phyloP scores from a whole-genome alignment of 208 protist genomes.

The Trypanosoma vivax region DNA sequence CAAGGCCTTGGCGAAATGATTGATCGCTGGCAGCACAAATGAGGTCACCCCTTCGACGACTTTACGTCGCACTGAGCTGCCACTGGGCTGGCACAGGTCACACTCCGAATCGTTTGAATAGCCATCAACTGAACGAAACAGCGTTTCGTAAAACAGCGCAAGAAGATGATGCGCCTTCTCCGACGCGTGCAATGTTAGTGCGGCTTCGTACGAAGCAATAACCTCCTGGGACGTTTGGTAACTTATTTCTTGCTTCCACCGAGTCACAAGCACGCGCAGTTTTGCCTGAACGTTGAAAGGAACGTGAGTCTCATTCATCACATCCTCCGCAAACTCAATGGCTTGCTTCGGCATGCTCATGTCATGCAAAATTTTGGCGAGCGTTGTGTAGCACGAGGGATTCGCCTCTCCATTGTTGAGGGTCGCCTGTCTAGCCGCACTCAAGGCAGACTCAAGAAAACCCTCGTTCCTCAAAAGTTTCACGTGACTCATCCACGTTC shows the following conservation, averaged over 20 bases:
- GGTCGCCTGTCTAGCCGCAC: slow-evolving; percentile 55
- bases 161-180: slow-evolving; percentile 90
- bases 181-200: slow-evolving; percentile 54
- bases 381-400: slow-evolving; percentile 59
- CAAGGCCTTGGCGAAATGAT: slow-evolving; percentile 85
- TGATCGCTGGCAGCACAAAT: slow-evolving; percentile 47
- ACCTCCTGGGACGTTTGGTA: slow-evolving; percentile 76
- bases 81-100: not conserved
- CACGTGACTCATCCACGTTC: slow-evolving; percentile 78
- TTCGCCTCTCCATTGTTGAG: slow-evolving; percentile 17
- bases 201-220: slow-evolving; percentile 66
- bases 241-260: slow-evolving; percentile 72
- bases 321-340: slow-evolving; percentile 67
- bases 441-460: slow-evolving; percentile 69
- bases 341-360: slow-evolving; percentile 69
- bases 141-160: slow-evolving; percentile 91
- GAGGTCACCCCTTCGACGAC: slow-evolving; percentile 28
- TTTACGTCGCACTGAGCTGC: slow-evolving; percentile 18
- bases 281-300: slow-evolving; percentile 38
- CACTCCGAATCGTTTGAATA: not conserved
- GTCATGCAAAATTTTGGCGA: slow-evolving; percentile 84
- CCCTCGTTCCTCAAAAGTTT: slow-evolving; percentile 71
- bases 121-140: slow-evolving; percentile 34
- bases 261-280: slow-evolving; percentile 63
- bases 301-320: slow-evolving; percentile 21